These are phyloP conservation scores for Nepenthes mirabilis DNA, from an alignment of 148 eudicot species.

Conservation along the genomic window DNA sequence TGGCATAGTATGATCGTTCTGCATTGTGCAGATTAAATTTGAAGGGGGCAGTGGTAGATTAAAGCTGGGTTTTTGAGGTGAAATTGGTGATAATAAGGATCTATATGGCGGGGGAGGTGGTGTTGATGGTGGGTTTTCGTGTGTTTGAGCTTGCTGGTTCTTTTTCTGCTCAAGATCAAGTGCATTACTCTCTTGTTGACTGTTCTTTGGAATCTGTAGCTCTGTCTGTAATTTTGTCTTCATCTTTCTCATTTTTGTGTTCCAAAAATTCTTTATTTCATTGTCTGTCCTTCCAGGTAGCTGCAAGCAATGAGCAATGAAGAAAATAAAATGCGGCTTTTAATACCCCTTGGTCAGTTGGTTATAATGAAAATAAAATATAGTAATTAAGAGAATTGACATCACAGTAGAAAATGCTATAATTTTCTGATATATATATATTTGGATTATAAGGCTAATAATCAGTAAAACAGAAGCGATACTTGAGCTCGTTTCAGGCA, in stretches of 20 bases:
- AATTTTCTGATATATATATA: not conserved
- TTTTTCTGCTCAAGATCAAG: not conserved
- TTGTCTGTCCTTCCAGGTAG: constrained; percentile 13
- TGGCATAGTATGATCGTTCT: constrained; percentile 7
- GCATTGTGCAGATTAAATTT: not conserved
- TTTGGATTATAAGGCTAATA: not conserved
- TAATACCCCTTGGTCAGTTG: not conserved
- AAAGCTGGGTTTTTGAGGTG: not conserved
- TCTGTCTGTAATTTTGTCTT: not conserved
- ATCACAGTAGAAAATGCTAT: not conserved
- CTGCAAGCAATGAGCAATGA: not conserved
- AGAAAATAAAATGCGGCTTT: not conserved
- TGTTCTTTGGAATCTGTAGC: not conserved
- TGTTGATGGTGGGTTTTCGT: not conserved
- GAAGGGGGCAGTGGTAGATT: not conserved
- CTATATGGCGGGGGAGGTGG: constrained; percentile 1
- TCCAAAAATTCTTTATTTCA: constrained; percentile 15
- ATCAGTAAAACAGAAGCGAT: too few species aligned
- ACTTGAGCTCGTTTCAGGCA: not conserved
- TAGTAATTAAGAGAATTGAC: too few species aligned
- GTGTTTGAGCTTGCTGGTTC: not conserved
- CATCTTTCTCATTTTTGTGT: constrained; percentile 13
- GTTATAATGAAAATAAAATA: too few species aligned
- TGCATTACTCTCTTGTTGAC: not conserved
- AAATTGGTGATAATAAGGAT: not conserved